Evolutionary conservation across 208 protist genomes (phyloP).

Genomic region (Porcisia deanei): DNA sequence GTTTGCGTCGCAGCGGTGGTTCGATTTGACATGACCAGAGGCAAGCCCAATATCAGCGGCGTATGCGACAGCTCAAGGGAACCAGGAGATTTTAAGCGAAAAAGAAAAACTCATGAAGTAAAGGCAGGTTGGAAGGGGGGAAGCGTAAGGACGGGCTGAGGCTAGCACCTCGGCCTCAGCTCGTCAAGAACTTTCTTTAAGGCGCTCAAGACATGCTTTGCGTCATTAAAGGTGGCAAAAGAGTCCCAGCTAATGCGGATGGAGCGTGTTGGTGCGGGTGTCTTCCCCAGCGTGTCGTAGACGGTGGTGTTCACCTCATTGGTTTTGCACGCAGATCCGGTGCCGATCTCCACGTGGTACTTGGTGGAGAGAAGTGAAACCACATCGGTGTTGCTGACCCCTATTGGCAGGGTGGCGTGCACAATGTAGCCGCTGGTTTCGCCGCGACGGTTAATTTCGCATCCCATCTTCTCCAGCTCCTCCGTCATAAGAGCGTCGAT

Average conservation of each 20-base stretch:
- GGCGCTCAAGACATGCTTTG: constrained; percentile 51
- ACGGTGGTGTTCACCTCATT: constrained; percentile 69
- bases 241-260: constrained; percentile 79
- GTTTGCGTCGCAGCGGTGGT: not conserved
- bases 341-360: constrained; percentile 80
- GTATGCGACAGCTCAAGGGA: not conserved
- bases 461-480: constrained; percentile 61
- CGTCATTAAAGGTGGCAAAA: constrained; percentile 65
- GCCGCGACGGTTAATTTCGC: constrained; percentile 76
- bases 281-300: constrained; percentile 81
- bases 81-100: not conserved
- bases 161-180: constrained; percentile 32
- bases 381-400: constrained; percentile 74
- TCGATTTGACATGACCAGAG: not conserved
- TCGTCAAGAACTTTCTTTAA: constrained; percentile 48
- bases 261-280: constrained; percentile 47
- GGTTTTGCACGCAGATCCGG: constrained; percentile 82
- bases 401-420: constrained; percentile 75
- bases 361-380: constrained; percentile 65
- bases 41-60: not conserved
- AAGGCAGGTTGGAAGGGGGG: not conserved
- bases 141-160: not conserved
- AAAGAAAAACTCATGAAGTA: constrained; percentile 3
- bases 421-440: constrained; percentile 82
- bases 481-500: constrained; percentile 62